These are phyloP conservation scores for Kwoniella botswanensis DNA, from an alignment of 768 basidiomycete species.

Conservation along the genomic window DNA sequence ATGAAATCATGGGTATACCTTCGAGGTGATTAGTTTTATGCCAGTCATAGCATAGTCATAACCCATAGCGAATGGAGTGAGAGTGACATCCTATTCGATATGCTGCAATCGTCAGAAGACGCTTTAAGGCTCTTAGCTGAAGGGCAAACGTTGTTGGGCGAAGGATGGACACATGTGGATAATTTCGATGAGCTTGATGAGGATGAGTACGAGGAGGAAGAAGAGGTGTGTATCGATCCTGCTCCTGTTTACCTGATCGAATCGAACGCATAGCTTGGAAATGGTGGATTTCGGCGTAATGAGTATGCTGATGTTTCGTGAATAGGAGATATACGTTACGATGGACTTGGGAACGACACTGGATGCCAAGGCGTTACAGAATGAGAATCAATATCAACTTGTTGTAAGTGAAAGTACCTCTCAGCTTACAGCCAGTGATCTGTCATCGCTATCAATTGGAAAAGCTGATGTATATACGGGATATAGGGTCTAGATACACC, in stretches of 20 bases:
- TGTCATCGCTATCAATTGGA: neutral
- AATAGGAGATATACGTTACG: conserved; percentile 76
- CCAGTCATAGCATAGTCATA: too few relatives aligned
- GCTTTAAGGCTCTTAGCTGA: conserved; percentile 34
- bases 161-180: conserved; percentile 70
- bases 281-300: neutral
- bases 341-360: conserved; percentile 65
- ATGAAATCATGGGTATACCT: neutral
- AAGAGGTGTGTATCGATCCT: conserved; percentile 54
- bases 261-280: neutral
- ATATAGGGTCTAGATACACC: conserved; percentile 64
- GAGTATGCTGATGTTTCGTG: neutral
- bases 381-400: conserved; percentile 52
- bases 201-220: conserved; percentile 66
- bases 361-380: conserved; percentile 47
- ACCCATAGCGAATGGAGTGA: too few relatives aligned
- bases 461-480: neutral
- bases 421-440: neutral
- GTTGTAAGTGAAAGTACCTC: conserved; percentile 26
- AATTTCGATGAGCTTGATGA: conserved; percentile 72
- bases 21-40: too few relatives aligned
- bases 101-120: conserved; percentile 32
- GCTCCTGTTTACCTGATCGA: neutral
- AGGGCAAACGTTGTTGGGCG: conserved; percentile 64
- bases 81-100: neutral